phyloP scores from a whole-genome alignment of 2,329 filamentous ascomycete species.

The Ceratocystis papillata region DNA sequence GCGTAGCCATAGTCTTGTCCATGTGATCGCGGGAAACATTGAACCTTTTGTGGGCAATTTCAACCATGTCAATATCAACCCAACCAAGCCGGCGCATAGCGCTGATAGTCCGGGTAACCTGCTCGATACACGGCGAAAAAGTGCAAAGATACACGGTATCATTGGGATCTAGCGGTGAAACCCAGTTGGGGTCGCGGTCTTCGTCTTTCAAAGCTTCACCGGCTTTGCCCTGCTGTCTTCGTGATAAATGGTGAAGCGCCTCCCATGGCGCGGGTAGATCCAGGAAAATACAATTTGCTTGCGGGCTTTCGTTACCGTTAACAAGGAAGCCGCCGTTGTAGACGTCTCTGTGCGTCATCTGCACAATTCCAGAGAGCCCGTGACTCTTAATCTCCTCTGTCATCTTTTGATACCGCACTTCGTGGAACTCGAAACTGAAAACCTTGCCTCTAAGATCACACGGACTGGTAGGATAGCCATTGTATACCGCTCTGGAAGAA shows the following conservation, averaged over 20 bases:
- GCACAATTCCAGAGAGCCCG: slow-evolving; percentile 52
- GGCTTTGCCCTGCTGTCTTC: slow-evolving; percentile 32
- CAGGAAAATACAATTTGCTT: slow-evolving; percentile 52
- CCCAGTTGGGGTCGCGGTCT: slow-evolving; percentile 27
- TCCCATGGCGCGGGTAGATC: slow-evolving; percentile 75
- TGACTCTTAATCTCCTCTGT: slow-evolving; percentile 59
- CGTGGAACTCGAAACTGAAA: slow-evolving; percentile 75
- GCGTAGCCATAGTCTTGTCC: slow-evolving; percentile 60
- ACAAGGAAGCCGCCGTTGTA: slow-evolving; percentile 60
- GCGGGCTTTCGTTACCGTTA: slow-evolving; percentile 19
- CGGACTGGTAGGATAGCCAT: slow-evolving; percentile 47
- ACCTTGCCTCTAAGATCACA: slow-evolving; percentile 52
- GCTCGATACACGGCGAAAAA: slow-evolving; percentile 94
- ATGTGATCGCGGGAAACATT: slow-evolving; percentile 74
- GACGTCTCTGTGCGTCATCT: slow-evolving; percentile 68
- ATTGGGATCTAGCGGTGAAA: slow-evolving; percentile 53
- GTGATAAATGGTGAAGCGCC: slow-evolving; percentile 63
- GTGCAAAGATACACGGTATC: slow-evolving; percentile 72
- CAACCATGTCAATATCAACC: slow-evolving; percentile 89
- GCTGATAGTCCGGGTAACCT: slow-evolving; percentile 77
- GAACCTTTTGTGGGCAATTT: slow-evolving; percentile 67
- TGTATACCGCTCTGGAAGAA: slow-evolving; percentile 63
- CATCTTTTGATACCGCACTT: slow-evolving; percentile 59
- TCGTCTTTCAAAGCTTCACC: slow-evolving; percentile 29
- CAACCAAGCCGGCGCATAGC: slow-evolving; percentile 71